Conservation (phyloP, 2,329 filamentous ascomycete species). For the Trichoderma sp. region DNA sequence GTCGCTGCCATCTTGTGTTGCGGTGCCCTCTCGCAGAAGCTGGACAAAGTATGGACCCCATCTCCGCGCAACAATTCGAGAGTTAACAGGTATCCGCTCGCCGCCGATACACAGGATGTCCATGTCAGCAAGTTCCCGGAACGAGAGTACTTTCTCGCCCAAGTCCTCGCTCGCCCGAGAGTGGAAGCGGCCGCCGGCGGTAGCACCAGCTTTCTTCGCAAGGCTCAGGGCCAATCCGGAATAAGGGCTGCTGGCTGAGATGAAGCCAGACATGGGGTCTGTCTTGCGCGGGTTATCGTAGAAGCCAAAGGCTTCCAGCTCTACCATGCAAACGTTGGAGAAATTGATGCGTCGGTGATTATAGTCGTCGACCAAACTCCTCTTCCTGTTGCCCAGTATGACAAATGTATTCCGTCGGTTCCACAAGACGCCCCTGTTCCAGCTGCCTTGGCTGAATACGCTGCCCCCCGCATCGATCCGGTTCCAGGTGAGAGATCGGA, state of each 20-base stretch:
- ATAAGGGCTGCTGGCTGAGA: slow-evolving; percentile 75
- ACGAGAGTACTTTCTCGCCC: slow-evolving; percentile 72
- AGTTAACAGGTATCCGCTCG: slow-evolving; percentile 91
- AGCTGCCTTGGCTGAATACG: slow-evolving; percentile 95
- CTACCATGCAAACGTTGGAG: slow-evolving; percentile 92
- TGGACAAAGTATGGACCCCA: slow-evolving; percentile 98
- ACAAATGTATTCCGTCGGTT: slow-evolving; percentile 92
- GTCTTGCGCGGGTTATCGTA: slow-evolving; percentile 90
- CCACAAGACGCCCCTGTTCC: slow-evolving; percentile 95
- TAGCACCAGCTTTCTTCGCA: slow-evolving; percentile 59
- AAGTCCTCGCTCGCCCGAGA: slow-evolving; percentile 79
- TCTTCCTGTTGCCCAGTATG: slow-evolving; percentile 88
- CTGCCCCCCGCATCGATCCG: slow-evolving; percentile 92
- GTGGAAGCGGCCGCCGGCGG: slow-evolving; percentile 72
- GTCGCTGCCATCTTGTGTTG: slow-evolving; percentile 70
- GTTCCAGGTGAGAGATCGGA: slow-evolving; percentile 86
- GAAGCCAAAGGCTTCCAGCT: slow-evolving; percentile 93
- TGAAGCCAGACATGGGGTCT: slow-evolving; percentile 75
- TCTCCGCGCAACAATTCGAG: slow-evolving; percentile 77
- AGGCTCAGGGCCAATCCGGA: slow-evolving; percentile 56
- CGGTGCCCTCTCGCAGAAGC: slow-evolving; percentile 76
- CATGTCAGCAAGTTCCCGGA: slow-evolving; percentile 94
- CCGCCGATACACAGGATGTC: slow-evolving; percentile 90
- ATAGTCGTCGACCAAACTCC: slow-evolving; percentile 94
- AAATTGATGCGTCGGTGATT: slow-evolving; percentile 98